Percentiles rank a stretch among this genome's conserved stretches.
phyloP scores from a whole-genome alignment of 768 basidiomycete species.

The Thelephora aurantiotincta region DNA sequence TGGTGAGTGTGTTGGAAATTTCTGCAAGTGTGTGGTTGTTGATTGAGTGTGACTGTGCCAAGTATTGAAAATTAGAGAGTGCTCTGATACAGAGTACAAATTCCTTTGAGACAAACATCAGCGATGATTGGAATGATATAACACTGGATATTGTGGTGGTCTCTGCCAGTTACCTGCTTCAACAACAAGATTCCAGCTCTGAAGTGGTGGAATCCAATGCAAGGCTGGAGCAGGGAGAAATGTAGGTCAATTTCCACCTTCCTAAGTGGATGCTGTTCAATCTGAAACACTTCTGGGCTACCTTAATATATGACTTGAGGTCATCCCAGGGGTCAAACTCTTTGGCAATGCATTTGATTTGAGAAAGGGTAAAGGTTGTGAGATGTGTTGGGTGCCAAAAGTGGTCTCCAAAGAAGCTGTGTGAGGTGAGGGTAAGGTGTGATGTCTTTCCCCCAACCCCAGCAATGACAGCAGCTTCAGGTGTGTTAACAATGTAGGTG shows the following conservation, averaged over 20 bases:
- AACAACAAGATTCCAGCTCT: constrained; percentile 22
- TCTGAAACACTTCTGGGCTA: not conserved
- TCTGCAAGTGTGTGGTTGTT: not conserved
- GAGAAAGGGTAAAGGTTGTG: not conserved
- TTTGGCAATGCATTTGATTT: not conserved
- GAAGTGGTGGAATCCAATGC: constrained; percentile 24
- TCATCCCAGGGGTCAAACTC: not conserved
- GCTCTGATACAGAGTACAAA: constrained; percentile 21
- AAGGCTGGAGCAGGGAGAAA: constrained; percentile 22
- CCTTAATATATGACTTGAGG: not conserved
- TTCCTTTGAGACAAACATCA: constrained; percentile 14
- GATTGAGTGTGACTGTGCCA: constrained; percentile 19
- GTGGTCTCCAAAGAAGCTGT: constrained; percentile 3
- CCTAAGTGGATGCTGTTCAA: constrained; percentile 20
- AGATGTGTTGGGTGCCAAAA: not conserved
- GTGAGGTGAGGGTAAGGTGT: constrained; percentile 4
- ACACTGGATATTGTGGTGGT: constrained; percentile 23
- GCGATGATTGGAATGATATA: constrained; percentile 22
- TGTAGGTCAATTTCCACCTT: constrained; percentile 21
- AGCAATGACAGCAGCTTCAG: constrained; percentile 1
- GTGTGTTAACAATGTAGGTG: not conserved
- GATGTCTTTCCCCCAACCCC: constrained; percentile 2
- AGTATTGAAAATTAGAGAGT: constrained; percentile 23
- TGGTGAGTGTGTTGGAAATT: constrained; percentile 7
- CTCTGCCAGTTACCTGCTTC: constrained; percentile 27